Evolutionary conservation across 495 filamentous ascomycete species (phyloP), one percentile per base, ranked within the genome.

Genomic region (Hypoxylon lienhwacheense): DNA sequence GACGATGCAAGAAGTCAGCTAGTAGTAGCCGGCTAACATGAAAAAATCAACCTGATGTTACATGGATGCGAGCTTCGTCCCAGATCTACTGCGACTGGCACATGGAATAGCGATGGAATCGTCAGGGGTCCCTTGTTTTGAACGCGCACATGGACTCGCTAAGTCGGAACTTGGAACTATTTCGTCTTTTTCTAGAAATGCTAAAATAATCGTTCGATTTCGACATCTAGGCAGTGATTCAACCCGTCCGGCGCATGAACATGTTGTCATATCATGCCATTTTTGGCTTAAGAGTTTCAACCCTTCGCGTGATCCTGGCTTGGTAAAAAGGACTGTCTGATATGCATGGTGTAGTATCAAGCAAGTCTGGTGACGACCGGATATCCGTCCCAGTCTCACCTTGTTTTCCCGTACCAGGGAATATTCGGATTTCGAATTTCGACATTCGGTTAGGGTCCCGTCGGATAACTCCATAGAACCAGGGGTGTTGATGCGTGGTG

Each of bases 191-290:
- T 60, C 56, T 60, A 55, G 57, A 61, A 55, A 35, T 29, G 29
- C 34, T 31, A 7, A 12, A 39, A 47, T 7, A 31, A 55, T 61
- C 57, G 29, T 61, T 55, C 51, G 57, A 61, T 52, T 21, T 37
- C n/a, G 5, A 33, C 51, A 50, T 51, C 45, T 55, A 46, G 46
- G 40, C 46, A 24, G 44, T 28, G 34, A 41, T 31, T 41, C 40
- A 54, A 17, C 15, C 50, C 39, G 55, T 3, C 50, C 29, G n/a
- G 55, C 50, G 40, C 57, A 61, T 55, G 50, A 36, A 61, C 28
- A 51, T 51, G 39, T 21, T 42, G 57, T 61, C 57, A 61, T 21
- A 61, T 61, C 57, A 35, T 61, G 39, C 57, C 57, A 61, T 61
- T 42, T 42, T 45, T 16, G 17, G 25, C 50, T 55, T 41, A 46